Evolutionary conservation across 2,329 filamentous ascomycete genomes (phyloP).

Genomic region (Onygenales sp.): DNA sequence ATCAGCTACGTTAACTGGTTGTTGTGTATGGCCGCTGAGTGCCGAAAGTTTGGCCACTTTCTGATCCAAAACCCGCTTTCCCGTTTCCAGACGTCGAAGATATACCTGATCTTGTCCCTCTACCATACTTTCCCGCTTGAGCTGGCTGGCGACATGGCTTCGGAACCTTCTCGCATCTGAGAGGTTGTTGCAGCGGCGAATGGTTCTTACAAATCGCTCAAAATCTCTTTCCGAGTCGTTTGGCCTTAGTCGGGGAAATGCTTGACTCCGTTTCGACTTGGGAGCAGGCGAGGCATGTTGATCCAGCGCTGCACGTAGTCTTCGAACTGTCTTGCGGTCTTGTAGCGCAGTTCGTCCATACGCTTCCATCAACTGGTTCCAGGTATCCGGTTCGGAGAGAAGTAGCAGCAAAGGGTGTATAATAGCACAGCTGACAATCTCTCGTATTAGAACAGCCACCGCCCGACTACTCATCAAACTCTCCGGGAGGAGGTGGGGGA

Average conservation of each 20-base stretch:
- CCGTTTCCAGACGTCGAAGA: constrained; percentile 80
- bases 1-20: constrained; percentile 15
- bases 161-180: constrained; percentile 88
- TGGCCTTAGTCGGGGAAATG: constrained; percentile 69
- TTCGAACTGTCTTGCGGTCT: constrained; percentile 88
- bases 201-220: constrained; percentile 84
- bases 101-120: constrained; percentile 79
- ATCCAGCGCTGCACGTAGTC: constrained; percentile 82
- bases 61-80: constrained; percentile 79
- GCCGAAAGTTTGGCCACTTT: constrained; percentile 73
- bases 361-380: constrained; percentile 93
- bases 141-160: constrained; percentile 82
- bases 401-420: constrained; percentile 70
- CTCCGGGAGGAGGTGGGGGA: constrained; percentile 66
- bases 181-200: constrained; percentile 79
- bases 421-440: constrained; percentile 89
- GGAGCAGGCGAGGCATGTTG: constrained; percentile 82
- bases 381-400: constrained; percentile 85
- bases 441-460: constrained; percentile 70
- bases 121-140: constrained; percentile 71
- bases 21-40: constrained; percentile 43
- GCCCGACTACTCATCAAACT: constrained; percentile 68
- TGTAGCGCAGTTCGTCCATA: constrained; percentile 79
- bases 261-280: constrained; percentile 51
- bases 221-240: constrained; percentile 86